Percentiles rank a stretch among this genome's conserved stretches.
These are phyloP conservation scores for Diaporthe citrichinensis DNA, from an alignment of 2,329 filamentous ascomycete species.

Conservation along the genomic window DNA sequence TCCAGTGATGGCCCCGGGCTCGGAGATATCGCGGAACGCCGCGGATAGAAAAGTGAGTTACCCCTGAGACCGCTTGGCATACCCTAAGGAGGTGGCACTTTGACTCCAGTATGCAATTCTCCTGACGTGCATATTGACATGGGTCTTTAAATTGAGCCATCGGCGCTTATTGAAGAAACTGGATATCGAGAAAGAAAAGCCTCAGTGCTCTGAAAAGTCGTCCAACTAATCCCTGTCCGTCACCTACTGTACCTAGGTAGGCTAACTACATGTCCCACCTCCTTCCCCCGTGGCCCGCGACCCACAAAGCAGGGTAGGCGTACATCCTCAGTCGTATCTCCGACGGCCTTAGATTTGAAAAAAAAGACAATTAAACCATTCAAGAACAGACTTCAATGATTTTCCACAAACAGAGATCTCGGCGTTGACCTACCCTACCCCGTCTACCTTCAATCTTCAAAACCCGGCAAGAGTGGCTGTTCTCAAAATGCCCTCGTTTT, in stretches of 20 bases:
- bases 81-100: background rate
- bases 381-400: background rate
- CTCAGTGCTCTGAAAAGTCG: background rate
- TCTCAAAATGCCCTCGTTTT: background rate
- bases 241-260: too few species aligned
- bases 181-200: background rate
- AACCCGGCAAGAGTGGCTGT: background rate
- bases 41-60: background rate
- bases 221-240: background rate
- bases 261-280: background rate
- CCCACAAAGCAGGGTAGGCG: background rate
- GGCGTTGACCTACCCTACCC: background rate
- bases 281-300: background rate
- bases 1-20: background rate
- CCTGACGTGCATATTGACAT: background rate
- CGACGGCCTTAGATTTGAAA: background rate
- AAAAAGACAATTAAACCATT: background rate
- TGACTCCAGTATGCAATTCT: background rate
- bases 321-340: background rate
- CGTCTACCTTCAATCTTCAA: background rate
- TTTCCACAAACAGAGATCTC: background rate
- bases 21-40: conserved; percentile 6
- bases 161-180: background rate
- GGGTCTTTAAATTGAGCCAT: background rate
- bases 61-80: background rate